Evolutionary conservation across 257 asterid genomes (phyloP), one percentile per base, ranked within the genome.

Genomic region (Penstemon barbatus): DNA sequence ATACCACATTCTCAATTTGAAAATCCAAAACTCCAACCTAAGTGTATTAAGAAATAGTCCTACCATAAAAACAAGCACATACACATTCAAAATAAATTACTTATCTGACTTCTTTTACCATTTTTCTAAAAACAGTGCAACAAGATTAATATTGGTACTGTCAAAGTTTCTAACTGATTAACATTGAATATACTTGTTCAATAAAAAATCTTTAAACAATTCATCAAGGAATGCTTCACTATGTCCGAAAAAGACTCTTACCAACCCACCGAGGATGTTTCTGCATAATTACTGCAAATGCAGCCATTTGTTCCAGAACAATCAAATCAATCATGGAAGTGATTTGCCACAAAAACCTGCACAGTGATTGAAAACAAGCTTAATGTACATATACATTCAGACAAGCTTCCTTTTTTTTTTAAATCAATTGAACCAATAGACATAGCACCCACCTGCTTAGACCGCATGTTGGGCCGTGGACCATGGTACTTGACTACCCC

Each of bases 251-350:
- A 65, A 76, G 56, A 73, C 50, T 73, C 99, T 79, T 79, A 94
- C 99, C 99, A 51, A 94, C 99, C 99, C 99, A 94, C 36, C 99
- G 98, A 58, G 99, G 99, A 91, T 94, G 99, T 83, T 94, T 94
- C 86, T 94, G 99, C 99, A 94, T 94, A 60, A 94, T 94, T 74
- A 91, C 99, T 65, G 97, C 99, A 80, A 94, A 94, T 77, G 99
- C 96, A 70, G 97, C 89, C 99, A 94, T 91, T 86, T 94, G 99
- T 73, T 94, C 99, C 75, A 94, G 84, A 69, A 91, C 79, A 57
- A 94, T 81, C 85, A 94, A 94, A 78, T 94, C 99, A 78, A 94
- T 94, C 99, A 94, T 94, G 68, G 99, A 94, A 8, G 84, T 94
- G 99, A 78, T 94, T 94, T 38, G 99, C 93, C 74, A 94, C 97